Conservation (phyloP, 2,329 filamentous ascomycete species). For the Zymoseptoria ardabiliae region DNA sequence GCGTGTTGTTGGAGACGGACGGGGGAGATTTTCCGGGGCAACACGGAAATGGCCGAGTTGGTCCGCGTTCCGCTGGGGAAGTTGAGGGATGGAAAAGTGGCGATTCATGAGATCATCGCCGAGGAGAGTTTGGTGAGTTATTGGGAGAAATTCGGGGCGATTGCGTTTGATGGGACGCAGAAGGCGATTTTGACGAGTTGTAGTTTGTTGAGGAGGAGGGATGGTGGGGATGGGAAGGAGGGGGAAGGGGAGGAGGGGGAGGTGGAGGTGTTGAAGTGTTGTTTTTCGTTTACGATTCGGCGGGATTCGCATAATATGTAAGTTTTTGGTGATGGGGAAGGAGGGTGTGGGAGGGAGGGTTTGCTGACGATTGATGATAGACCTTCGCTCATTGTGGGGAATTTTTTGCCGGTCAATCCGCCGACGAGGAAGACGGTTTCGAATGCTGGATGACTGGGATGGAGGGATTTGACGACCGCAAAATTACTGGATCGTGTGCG, state of each 20-base stretch:
- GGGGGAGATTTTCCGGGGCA: slow-evolving; percentile 93
- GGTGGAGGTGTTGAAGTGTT: slow-evolving; percentile 66
- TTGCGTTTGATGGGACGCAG: slow-evolving; percentile 88
- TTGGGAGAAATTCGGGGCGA: slow-evolving; percentile 98
- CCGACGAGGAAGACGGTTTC: slow-evolving; percentile 22
- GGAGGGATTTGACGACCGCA: not conserved
- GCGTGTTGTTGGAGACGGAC: slow-evolving; percentile 96
- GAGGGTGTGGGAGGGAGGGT: not conserved
- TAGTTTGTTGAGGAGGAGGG: slow-evolving; percentile 72
- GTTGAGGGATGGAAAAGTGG: slow-evolving; percentile 85
- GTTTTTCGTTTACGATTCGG: slow-evolving; percentile 94
- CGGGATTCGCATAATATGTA: slow-evolving; percentile 95
- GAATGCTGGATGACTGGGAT: not conserved
- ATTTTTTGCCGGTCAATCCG: slow-evolving; percentile 74
- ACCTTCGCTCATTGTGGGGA: slow-evolving; percentile 89
- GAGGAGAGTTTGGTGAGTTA: slow-evolving; percentile 94
- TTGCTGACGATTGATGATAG: slow-evolving; percentile 44
- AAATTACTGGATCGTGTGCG: not conserved
- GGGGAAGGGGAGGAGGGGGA: slow-evolving; percentile 29
- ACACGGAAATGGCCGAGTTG: slow-evolving; percentile 97
- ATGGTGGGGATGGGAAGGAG: slow-evolving; percentile 29
- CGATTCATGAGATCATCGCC: slow-evolving; percentile 89
- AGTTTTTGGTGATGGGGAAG: slow-evolving; percentile 35
- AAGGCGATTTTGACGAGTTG: slow-evolving; percentile 95
- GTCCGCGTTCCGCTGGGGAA: slow-evolving; percentile 88